phyloP scores from a whole-genome alignment of 73 alveolate genomes.

The Paramecium sexaurelia region DNA sequence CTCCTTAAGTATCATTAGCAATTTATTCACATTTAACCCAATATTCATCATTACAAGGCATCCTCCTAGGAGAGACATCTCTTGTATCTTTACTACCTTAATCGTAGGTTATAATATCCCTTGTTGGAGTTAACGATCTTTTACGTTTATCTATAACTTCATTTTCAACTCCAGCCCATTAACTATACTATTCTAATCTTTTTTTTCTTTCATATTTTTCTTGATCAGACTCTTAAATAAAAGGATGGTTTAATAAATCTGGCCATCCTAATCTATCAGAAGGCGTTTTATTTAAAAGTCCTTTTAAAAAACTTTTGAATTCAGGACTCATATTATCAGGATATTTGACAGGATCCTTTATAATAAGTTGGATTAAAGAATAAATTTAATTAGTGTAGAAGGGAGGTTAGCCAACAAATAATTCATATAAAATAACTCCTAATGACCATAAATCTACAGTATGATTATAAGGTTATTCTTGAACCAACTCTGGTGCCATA shows the following conservation, averaged over 20 bases:
- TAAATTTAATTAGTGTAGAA: conserved; percentile 98
- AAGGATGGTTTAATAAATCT: conserved; percentile 97
- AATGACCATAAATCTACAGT: conserved; percentile 99
- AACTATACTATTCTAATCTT: conserved; percentile 91
- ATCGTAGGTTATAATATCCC: conserved; percentile 29
- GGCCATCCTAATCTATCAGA: conserved; percentile 99
- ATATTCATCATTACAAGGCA: conserved; percentile 80
- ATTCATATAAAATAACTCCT: conserved; percentile 99
- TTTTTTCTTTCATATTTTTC: conserved; percentile 91
- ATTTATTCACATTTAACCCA: conserved; percentile 86
- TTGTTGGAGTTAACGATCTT: conserved; percentile 62
- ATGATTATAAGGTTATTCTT: conserved; percentile 98
- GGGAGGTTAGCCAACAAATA: conserved; percentile 99
- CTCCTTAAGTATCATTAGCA: conserved; percentile 92
- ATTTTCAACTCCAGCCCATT: conserved; percentile 90
- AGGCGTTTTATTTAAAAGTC: conserved; percentile 98
- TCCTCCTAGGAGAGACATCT: conserved; percentile 73
- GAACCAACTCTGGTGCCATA: conserved; percentile 99
- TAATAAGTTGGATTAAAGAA: conserved; percentile 94
- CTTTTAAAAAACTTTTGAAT: conserved; percentile 95
- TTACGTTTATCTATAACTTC: conserved; percentile 55
- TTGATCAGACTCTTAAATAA: conserved; percentile 93
- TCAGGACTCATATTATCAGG: conserved; percentile 98
- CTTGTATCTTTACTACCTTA: conserved; percentile 58
- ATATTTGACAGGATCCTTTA: conserved; percentile 97